A percentile compares a stretch with the other conserved stretches of the same genome.
Conservation (phyloP, 371 early-diverging fungal species). For the Rhizopus microsporus region DNA sequence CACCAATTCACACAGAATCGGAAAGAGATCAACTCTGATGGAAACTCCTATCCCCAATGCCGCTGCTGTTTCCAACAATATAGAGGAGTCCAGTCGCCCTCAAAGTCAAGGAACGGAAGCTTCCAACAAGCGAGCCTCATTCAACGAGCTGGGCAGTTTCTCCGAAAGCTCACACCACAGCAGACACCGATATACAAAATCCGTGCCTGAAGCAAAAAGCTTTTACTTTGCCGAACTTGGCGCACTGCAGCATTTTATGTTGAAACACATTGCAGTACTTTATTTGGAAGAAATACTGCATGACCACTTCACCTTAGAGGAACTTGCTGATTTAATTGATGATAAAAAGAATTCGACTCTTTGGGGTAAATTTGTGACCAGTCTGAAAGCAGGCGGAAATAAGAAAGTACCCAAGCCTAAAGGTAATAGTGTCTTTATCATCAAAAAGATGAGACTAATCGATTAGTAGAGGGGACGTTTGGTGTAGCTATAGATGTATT, state of each 20-base stretch:
- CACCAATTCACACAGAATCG: slow-evolving; percentile 58
- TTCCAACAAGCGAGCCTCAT: slow-evolving; percentile 10
- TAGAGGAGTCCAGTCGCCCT: slow-evolving; percentile 14
- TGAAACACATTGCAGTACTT: slow-evolving; percentile 84
- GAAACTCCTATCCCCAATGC: slow-evolving; percentile 50
- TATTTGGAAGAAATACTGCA: slow-evolving; percentile 74
- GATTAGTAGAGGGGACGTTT: slow-evolving; percentile 71
- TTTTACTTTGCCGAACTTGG: slow-evolving; percentile 81
- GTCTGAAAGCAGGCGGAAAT: slow-evolving; percentile 58
- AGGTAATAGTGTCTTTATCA: slow-evolving; percentile 42
- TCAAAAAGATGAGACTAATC: neutral
- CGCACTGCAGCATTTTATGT: slow-evolving; percentile 80
- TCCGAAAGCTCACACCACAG: slow-evolving; percentile 13
- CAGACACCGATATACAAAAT: slow-evolving; percentile 31
- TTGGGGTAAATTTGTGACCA: slow-evolving; percentile 75
- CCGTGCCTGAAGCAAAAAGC: slow-evolving; percentile 44
- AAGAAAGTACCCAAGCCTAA: slow-evolving; percentile 63
- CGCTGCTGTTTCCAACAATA: slow-evolving; percentile 28
- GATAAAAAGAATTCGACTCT: slow-evolving; percentile 65
- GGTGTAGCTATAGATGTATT: slow-evolving; percentile 89
- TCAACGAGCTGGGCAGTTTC: slow-evolving; percentile 8
- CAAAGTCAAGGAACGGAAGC: slow-evolving; percentile 3
- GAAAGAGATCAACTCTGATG: slow-evolving; percentile 61
- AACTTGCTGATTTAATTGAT: slow-evolving; percentile 73
- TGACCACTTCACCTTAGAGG: slow-evolving; percentile 63